Evolutionary conservation across 257 asterid species (phyloP), one percentile per base, ranked within the genome.

Genomic region (Salvia splendens): DNA sequence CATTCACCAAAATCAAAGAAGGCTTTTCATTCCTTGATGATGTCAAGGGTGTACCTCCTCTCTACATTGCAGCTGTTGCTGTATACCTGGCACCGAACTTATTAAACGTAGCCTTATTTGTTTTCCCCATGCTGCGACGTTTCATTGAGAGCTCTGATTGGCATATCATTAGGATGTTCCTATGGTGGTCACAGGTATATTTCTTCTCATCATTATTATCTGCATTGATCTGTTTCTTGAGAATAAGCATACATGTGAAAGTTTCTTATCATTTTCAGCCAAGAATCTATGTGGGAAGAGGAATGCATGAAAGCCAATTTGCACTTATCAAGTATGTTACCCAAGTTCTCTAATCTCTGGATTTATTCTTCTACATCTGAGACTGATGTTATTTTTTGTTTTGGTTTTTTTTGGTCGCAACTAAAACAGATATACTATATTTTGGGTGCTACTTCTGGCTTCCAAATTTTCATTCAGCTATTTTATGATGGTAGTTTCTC

Each of bases 181-280:
- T 94, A 7, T 94, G 99, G 99, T 94, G 99, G 99, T 86, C 99
- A 61, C 99, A 93, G 97, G 99, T 93, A 78, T 38, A 50, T 48
- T 56, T 73, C 24, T 64, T 64, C 33, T 73, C 49, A 71, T 36
- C 69, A 59, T 57, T 69, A 72, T 73, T 35, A 12, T 48, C 12
- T 41, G 60, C 40, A 46, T 55, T n/a, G 20, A 59, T 65, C 75
- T 42, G 38, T 67, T 67, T 52, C 69, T 70, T 67, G 70, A 64
- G 74, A 75, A 60, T n/a, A 54, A 49, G 6, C 59, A 70, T 80
- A 47, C 57, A 69, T 52, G 59, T 64, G 61, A 64, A 61, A 73
- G 57, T 48, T 64, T 74, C 57, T 55, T 56, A 56, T 51, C 58
- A 57, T 65, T 68, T 84, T 82, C 92, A 94, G 99, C 95, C 94